These are phyloP conservation scores for Xylaria flabelliformis DNA, from an alignment of 495 filamentous ascomycete species.

Conservation along the genomic window DNA sequence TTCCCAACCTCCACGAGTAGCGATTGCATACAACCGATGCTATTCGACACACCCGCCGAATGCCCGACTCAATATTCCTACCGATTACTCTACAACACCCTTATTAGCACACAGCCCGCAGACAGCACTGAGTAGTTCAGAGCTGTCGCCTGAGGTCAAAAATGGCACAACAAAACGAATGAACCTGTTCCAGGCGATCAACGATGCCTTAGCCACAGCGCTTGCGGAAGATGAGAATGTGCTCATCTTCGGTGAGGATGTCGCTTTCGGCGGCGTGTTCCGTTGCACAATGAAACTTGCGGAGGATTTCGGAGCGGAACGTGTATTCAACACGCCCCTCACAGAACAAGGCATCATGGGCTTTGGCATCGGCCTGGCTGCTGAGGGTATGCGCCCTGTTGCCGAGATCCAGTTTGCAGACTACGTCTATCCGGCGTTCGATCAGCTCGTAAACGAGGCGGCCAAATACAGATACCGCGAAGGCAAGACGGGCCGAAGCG, in stretches of 20 bases:
- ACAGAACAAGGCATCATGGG: constrained; percentile 94
- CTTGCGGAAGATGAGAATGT: constrained; percentile 85
- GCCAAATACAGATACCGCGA: constrained; percentile 92
- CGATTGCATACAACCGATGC: constrained; percentile 8
- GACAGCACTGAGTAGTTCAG: constrained; percentile 69
- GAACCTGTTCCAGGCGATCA: constrained; percentile 93
- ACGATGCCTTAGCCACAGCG: constrained; percentile 82
- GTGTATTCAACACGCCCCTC: constrained; percentile 96
- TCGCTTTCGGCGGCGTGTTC: constrained; percentile 96
- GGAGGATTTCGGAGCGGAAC: constrained; percentile 81
- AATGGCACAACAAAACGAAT: constrained; percentile 77
- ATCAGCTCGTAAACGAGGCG: constrained; percentile 97
- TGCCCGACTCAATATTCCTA: constrained; percentile 77
- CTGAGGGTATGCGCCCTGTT: constrained; percentile 90
- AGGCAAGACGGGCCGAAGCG: constrained; percentile 70
- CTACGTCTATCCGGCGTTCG: constrained; percentile 95
- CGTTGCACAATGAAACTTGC: constrained; percentile 91
- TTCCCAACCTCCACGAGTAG: not conserved
- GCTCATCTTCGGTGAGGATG: constrained; percentile 93
- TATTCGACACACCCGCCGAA: constrained; percentile 60
- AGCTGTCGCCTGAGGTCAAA: constrained; percentile 68
- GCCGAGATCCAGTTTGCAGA: constrained; percentile 99
- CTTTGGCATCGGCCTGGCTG: constrained; percentile 88
- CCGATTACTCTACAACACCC: constrained; percentile 84
- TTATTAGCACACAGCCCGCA: constrained; percentile 79